These are phyloP conservation scores for Hypsizygus marmoreus DNA, from an alignment of 768 basidiomycete genomes.

Conservation along the genomic window DNA sequence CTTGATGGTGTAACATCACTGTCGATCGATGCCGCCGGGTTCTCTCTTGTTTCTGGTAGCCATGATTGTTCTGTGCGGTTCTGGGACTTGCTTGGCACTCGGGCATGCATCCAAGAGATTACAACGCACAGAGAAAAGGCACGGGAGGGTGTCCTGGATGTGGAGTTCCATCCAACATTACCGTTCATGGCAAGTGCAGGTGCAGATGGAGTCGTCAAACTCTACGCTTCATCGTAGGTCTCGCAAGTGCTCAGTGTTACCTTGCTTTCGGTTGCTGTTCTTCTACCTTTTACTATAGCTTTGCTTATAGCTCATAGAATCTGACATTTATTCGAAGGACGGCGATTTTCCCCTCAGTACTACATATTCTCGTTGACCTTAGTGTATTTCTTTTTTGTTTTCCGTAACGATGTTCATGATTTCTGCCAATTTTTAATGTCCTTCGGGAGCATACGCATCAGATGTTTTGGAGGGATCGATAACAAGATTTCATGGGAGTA, in stretches of 20 bases:
- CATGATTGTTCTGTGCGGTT: conserved; percentile 94
- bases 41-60: conserved; percentile 84
- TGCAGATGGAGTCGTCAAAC: conserved; percentile 92
- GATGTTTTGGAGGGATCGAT: too few species aligned
- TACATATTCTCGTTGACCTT: conserved; percentile 23
- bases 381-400: conserved; percentile 22
- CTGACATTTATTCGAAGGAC: conserved; percentile 35
- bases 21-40: conserved; percentile 84
- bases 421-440: not conserved
- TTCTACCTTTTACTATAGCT: conserved; percentile 11
- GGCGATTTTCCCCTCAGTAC: conserved; percentile 25
- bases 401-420: conserved; percentile 20
- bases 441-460: conserved; percentile 4
- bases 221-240: conserved; percentile 82
- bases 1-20: conserved; percentile 90
- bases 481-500: too few species aligned
- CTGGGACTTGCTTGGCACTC: conserved; percentile 87
- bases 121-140: conserved; percentile 88
- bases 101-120: conserved; percentile 86
- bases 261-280: not conserved
- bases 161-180: conserved; percentile 80
- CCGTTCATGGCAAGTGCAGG: conserved; percentile 92
- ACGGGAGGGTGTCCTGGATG: conserved; percentile 87
- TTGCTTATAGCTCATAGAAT: conserved; percentile 31
- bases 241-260: conserved; percentile 3